Conservation (phyloP, 768 basidiomycete species). For the Jaapia argillacea region DNA sequence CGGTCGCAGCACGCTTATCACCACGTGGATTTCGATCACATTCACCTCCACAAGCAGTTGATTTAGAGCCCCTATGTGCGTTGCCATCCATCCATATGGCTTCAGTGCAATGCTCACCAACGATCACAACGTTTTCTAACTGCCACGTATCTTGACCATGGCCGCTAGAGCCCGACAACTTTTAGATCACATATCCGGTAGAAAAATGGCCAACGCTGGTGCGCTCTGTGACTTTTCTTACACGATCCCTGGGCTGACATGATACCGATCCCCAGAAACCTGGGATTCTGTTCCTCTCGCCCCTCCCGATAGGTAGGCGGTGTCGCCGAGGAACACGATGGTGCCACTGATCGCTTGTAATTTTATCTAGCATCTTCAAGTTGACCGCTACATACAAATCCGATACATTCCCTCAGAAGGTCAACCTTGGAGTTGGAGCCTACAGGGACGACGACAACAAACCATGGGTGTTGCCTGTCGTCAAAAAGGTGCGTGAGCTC, state of each 20-base stretch:
- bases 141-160: too few relatives aligned
- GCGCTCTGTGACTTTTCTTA: background rate
- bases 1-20: too few relatives aligned
- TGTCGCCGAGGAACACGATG: background rate
- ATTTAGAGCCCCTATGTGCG: too few relatives aligned
- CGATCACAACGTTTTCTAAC: too few relatives aligned
- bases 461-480: constrained; percentile 88
- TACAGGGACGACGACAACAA: constrained; percentile 84
- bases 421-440: constrained; percentile 90
- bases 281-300: constrained; percentile 77
- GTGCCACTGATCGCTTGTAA: background rate
- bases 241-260: background rate
- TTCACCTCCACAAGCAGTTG: too few relatives aligned
- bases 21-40: too few relatives aligned
- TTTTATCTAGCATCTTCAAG: constrained; percentile 65
- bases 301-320: constrained; percentile 70
- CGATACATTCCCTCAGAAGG: constrained; percentile 64
- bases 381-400: constrained; percentile 84
- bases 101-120: too few relatives aligned
- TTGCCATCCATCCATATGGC: too few relatives aligned
- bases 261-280: constrained; percentile 33
- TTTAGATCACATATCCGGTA: constrained; percentile 1
- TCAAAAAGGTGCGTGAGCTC: constrained; percentile 72
- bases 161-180: too few relatives aligned
- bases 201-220: background rate